Conservation (phyloP, 208 protist genomes). For the Acanthamoeba healyi region DNA sequence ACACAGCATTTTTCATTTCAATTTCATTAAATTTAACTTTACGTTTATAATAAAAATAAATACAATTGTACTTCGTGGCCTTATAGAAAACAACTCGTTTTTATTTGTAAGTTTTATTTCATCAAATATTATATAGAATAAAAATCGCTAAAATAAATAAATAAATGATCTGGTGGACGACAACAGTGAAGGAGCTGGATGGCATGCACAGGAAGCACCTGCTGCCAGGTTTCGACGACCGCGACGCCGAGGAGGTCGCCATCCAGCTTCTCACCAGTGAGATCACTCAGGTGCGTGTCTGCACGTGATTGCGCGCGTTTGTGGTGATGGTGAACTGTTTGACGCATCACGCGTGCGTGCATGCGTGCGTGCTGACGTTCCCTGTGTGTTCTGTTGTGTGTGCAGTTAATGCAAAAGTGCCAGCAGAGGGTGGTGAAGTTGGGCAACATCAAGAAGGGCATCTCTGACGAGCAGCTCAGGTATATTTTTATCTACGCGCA, state of each 20-base stretch:
- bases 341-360: not conserved
- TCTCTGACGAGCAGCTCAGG: slow-evolving; percentile 19
- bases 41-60: not conserved
- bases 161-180: not conserved
- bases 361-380: not conserved
- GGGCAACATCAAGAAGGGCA: slow-evolving; percentile 55
- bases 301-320: not conserved
- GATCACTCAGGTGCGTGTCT: not conserved
- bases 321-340: no score
- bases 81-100: not conserved
- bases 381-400: no score
- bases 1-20: not conserved
- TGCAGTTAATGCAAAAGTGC: slow-evolving; percentile 56
- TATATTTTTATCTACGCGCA: no score
- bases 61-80: no score
- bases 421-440: slow-evolving; percentile 55
- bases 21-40: not conserved
- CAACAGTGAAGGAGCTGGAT: slow-evolving; percentile 61
- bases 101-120: not conserved
- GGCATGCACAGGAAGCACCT: slow-evolving; percentile 77
- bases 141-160: not conserved
- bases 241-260: slow-evolving; percentile 66
- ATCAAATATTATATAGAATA: not conserved
- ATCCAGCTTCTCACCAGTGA: slow-evolving; percentile 69
- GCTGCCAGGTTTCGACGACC: slow-evolving; percentile 75